phyloP scores from a whole-genome alignment of 768 basidiomycete species.

The Xerocomus spinulosus region DNA sequence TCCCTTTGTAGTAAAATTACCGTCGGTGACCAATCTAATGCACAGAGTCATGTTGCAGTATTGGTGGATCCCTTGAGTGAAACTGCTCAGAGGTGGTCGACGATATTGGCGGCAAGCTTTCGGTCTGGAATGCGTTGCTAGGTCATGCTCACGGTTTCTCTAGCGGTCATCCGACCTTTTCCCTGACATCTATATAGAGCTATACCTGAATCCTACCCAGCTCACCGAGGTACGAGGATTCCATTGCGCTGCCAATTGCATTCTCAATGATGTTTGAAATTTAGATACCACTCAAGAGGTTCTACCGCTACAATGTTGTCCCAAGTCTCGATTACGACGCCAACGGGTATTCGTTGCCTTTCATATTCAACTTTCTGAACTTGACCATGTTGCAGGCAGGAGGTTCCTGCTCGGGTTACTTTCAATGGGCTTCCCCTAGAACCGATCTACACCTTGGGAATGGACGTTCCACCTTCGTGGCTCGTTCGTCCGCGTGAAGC shows the following conservation, averaged over 20 bases:
- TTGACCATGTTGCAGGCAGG: conserved; percentile 40
- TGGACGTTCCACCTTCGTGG: conserved; percentile 92
- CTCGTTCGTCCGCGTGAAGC: conserved; percentile 87
- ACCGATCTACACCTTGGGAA: conserved; percentile 89
- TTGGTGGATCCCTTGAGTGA: conserved; percentile 85
- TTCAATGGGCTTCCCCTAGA: conserved; percentile 77
- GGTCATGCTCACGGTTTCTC: not conserved
- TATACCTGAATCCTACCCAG: conserved; percentile 73
- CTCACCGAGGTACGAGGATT: conserved; percentile 56
- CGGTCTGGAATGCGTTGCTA: not conserved
- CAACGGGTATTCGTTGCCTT: conserved; percentile 47
- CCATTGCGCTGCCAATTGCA: not conserved
- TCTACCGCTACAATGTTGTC: conserved; percentile 77
- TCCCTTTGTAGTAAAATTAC: conserved; percentile 51
- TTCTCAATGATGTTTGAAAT: not conserved
- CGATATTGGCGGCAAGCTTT: conserved; percentile 60
- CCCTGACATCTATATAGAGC: conserved; percentile 61
- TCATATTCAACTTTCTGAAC: not conserved
- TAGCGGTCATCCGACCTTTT: conserved; percentile 37
- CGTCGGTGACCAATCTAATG: conserved; percentile 62
- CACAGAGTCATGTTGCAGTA: conserved; percentile 65
- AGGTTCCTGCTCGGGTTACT: conserved; percentile 50
- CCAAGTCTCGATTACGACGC: conserved; percentile 59
- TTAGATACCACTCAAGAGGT: conserved; percentile 86
- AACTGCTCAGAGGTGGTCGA: conserved; percentile 80